phyloP scores from a whole-genome alignment of 805 yeast genomes.

The Cyberlindnera misumaiensis region DNA sequence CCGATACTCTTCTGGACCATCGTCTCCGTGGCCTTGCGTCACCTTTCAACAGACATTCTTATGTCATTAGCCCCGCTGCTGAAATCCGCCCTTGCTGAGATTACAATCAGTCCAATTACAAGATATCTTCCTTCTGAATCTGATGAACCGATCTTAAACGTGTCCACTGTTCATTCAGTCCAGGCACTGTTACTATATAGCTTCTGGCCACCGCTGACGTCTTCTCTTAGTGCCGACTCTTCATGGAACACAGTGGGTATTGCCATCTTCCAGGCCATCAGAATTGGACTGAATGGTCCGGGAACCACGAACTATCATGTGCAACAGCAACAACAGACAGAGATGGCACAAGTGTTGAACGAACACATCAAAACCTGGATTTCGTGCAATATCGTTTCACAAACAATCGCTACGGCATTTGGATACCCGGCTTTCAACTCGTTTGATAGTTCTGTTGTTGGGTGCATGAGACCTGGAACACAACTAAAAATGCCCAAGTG shows the following conservation, averaged over 20 bases:
- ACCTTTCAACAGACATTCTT: constrained; percentile 42
- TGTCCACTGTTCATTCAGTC: constrained; percentile 87
- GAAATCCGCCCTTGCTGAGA: constrained; percentile 75
- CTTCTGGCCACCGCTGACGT: constrained; percentile 93
- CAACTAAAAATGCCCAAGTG: constrained; percentile 20
- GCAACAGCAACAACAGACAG: constrained; percentile 30
- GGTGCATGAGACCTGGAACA: constrained; percentile 44
- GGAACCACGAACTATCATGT: constrained; percentile 41
- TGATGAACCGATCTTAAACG: constrained; percentile 78
- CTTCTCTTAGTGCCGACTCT: constrained; percentile 91
- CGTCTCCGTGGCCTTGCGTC: constrained; percentile 74
- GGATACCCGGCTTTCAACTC: constrained; percentile 93
- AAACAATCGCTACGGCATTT: constrained; percentile 82
- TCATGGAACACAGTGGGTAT: constrained; percentile 94
- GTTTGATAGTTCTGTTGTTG: constrained; percentile 64
- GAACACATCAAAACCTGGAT: constrained; percentile 92
- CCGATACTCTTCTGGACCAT: constrained; percentile 94
- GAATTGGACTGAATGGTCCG: constrained; percentile 86
- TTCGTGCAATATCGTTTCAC: constrained; percentile 86
- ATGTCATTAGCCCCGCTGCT: constrained; percentile 60
- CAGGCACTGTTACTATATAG: constrained; percentile 88
- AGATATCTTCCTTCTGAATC: constrained; percentile 72
- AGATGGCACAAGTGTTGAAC: constrained; percentile 33
- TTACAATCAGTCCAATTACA: constrained; percentile 85
- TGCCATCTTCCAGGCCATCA: constrained; percentile 86